Percentiles rank a stretch among this genome's conserved stretches.
Conservation (phyloP, 306 rosid genomes). For the Acacia confusa region DNA sequence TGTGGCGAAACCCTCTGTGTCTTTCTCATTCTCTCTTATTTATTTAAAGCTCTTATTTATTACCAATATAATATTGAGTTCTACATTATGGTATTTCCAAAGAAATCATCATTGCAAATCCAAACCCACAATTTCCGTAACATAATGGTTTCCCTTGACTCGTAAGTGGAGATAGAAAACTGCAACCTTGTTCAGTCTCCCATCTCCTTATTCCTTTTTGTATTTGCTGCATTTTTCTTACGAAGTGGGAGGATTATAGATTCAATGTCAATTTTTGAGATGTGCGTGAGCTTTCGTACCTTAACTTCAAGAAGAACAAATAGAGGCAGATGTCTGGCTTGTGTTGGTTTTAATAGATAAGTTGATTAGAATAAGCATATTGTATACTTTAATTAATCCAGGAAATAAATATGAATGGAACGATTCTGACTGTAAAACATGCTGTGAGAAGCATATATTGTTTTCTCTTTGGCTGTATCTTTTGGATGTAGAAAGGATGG, state of each 20-base stretch:
- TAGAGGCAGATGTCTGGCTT: neutral
- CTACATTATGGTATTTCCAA: neutral
- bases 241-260: neutral
- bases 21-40: neutral
- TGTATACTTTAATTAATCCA: neutral
- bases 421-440: neutral
- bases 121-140: no score
- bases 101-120: neutral
- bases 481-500: neutral
- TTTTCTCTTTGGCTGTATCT: neutral
- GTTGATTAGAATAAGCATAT: neutral
- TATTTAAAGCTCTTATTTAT: neutral
- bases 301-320: neutral
- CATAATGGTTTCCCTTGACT: neutral
- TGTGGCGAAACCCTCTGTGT: neutral
- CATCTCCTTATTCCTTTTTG: neutral
- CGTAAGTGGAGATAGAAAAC: neutral
- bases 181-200: neutral
- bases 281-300: neutral
- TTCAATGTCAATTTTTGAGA: neutral
- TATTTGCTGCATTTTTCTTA: neutral
- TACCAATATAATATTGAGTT: neutral
- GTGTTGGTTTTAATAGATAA: neutral
- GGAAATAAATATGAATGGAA: neutral
- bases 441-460: neutral